Evolutionary conservation across 768 basidiomycete species (phyloP), one percentile per base, ranked within the genome.

Genomic region (Macrolepiota fuliginosa): DNA sequence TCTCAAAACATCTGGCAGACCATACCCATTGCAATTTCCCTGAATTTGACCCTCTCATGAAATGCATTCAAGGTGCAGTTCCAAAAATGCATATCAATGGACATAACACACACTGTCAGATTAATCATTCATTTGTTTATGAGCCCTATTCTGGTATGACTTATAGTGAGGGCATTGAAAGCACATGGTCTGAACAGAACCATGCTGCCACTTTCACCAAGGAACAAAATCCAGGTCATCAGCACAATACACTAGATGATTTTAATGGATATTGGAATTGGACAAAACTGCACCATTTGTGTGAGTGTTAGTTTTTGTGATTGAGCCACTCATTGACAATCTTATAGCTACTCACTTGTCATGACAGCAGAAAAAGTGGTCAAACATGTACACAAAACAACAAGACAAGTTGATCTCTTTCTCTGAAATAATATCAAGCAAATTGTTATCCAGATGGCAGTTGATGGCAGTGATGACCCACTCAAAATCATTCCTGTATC

Each of bases 211-310:
- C 68, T 10, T 71, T 68, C 60, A 74, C 72, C 2, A 70, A 69
- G 36, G 67, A 74, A 55, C 60, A 61, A 64, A 74, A 74, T 46
- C 63, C 65, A 27, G 73, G 72, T 0, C 69, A 74, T 54, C 66
- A 70, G 2, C 72, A 74, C 49, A 72, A 73, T 55, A 67, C 52
- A n/a, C 57, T 75, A 3, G 71, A 72, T 71, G 70, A n/a, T n/a
- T n/a, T n/a, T n/a, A n/a, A n/a, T n/a, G n/a, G n/a, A n/a, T n/a
- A n/a, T n/a, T n/a, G n/a, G 70, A 75, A 71, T 51, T 71, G 68
- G 69, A 60, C 63, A 1, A 74, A 74, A 57, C 24, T 66, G 11
- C 64, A 63, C 36, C 62, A 63, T n/a, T 60, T 71, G 27, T 58
- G 70, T 73, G 29, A 10, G 67, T 59, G 29, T 35, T n/a, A 19